Base-by-base conservation (phyloP, 768 basidiomycete species). In the Gymnopilus junonius region DNA sequence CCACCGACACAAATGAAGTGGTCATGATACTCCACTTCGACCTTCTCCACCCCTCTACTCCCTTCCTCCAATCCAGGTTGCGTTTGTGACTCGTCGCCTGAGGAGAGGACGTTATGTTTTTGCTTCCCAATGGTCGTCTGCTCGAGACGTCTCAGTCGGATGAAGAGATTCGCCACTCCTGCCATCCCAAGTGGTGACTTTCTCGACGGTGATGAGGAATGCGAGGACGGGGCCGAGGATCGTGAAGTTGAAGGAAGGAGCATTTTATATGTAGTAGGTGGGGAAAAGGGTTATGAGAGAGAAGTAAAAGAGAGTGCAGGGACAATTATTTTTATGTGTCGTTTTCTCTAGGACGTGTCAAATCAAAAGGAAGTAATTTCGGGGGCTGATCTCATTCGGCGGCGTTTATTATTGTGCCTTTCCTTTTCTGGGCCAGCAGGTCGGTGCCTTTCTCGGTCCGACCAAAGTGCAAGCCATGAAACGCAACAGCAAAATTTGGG, bases 1-100 rank as follows among this genome's bases (percentile, higher is more conserved):
- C 83, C 90, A 48, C 83, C 87, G 3, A 75, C 75, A 66, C 90
- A 92, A 12, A 85, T 72, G 66, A 83, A 91, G 11, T 77, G 74
- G 61, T 89, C 82, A 17, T 65, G 71, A 12, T 74, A 74, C 50
- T 73, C 70, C 32, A 77, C 68, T 0, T 70, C 71, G 15, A 76
- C 71, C 40, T 70, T 68, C 40, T 69, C 69, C 15, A 71, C 60
- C 34, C 62, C 55, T 23, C 64, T 68, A 27, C 72, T 60, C 23
- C 61, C 69, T 27, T 76, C 74, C n/a, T 67, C 65, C 14, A 81
- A 59, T 46, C 65, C 69, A 11, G 76, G 75, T 58, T 83, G 81
- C 3, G 82, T 78, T 59, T 79, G 71, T 10, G 80, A 79, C 8
- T 71, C 75, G 27, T 71, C 75, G 27, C 80, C 82, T 0, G 82